Evolutionary conservation across 495 filamentous ascomycete genomes (phyloP).

Genomic region (Podospora pseudocomata): DNA sequence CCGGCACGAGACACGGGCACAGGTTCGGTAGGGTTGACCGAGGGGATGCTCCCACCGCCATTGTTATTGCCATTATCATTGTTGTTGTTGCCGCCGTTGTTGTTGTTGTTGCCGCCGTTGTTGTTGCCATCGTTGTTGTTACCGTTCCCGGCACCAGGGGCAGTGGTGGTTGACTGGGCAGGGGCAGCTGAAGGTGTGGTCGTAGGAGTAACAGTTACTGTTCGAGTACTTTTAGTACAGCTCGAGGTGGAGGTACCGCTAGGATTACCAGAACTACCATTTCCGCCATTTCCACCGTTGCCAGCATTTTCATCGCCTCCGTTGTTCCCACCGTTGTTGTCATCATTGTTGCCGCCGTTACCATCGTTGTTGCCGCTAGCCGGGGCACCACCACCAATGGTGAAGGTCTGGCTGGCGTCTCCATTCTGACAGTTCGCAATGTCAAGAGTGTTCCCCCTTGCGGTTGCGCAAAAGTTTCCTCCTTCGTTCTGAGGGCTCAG

Average conservation of each 20-base stretch:
- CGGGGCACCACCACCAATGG: conserved; percentile 36
- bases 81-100: conserved; percentile 4
- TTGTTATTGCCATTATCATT: conserved; percentile 3
- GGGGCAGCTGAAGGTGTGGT: conserved; percentile 5
- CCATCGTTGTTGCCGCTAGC: conserved; percentile 11
- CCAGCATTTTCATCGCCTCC: neutral
- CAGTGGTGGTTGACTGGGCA: conserved; percentile 12
- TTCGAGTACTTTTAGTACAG: conserved; percentile 22
- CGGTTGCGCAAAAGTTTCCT: conserved; percentile 43
- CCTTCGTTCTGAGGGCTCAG: conserved; percentile 42
- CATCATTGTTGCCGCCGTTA: conserved; percentile 1
- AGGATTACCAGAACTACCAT: neutral
- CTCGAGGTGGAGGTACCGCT: conserved; percentile 11
- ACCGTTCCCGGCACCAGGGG: neutral
- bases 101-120: conserved; percentile 2
- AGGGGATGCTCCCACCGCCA: conserved; percentile 25
- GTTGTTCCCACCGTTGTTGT: conserved; percentile 10
- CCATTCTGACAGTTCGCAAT: conserved; percentile 41
- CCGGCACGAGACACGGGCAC: conserved; percentile 51
- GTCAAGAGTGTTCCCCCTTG: conserved; percentile 44
- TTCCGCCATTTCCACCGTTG: conserved; percentile 2
- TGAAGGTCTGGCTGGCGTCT: conserved; percentile 45
- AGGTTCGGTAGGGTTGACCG: conserved; percentile 43
- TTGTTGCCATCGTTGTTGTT: conserved; percentile 5
- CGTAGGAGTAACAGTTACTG: conserved; percentile 20